Conservation (phyloP, 257 asterid genomes). For the Coffea canephora region DNA sequence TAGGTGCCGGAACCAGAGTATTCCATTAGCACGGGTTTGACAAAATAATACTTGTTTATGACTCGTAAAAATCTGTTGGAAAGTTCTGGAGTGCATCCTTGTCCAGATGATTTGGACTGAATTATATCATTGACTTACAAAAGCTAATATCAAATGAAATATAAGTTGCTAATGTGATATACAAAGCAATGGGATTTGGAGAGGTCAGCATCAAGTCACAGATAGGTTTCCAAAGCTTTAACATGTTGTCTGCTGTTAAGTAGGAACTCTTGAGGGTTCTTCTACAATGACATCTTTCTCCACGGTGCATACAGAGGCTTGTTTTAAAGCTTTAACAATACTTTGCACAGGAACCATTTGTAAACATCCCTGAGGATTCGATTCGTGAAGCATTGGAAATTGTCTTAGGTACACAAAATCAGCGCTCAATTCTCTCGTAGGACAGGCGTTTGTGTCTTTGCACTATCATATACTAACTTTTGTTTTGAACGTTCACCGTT, state of each 20-base stretch:
- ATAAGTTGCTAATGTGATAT: too few relatives aligned
- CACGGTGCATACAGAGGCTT: neutral
- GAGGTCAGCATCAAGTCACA: neutral
- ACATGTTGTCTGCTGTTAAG: neutral
- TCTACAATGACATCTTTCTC: neutral
- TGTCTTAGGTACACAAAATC: constrained; percentile 46
- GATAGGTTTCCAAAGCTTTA: neutral
- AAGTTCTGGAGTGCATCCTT: neutral
- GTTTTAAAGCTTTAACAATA: constrained; percentile 14
- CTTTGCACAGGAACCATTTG: constrained; percentile 62
- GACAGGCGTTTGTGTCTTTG: neutral
- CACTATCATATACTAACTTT: constrained; percentile 4
- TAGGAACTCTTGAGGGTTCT: neutral
- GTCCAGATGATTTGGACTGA: neutral
- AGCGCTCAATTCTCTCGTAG: neutral
- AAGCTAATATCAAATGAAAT: neutral
- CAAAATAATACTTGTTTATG: neutral
- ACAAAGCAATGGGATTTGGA: neutral
- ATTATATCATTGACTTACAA: neutral
- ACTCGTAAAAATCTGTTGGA: neutral
- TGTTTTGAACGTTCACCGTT: constrained; percentile 1
- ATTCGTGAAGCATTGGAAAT: constrained; percentile 56
- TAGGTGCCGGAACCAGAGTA: too few relatives aligned
- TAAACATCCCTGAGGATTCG: constrained; percentile 60
- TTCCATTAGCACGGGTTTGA: neutral